Base-by-base conservation (phyloP, 768 basidiomycete species). In the Chlorophyllum brunneum region DNA sequence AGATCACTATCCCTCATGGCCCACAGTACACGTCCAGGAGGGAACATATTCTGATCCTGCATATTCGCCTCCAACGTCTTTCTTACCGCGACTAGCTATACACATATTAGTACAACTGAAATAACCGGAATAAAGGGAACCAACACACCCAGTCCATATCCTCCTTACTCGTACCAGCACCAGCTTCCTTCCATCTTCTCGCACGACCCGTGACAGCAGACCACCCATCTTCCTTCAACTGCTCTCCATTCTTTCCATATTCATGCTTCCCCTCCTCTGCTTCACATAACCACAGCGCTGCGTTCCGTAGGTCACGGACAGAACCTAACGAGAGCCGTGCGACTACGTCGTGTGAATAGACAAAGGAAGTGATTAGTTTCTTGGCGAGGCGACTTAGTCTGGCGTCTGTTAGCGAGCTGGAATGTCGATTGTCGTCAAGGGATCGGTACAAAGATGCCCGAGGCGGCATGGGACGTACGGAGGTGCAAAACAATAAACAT, bases 31-130 rank as follows among this genome's bases (percentile, higher is more conserved):
- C 82, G 77, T 2, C 88, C 90, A 0, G 90, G 86, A 10, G 89
- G 89, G 56, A 80, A 90, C 64, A 89, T 76, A 57, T 83, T 76
- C 2, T 80, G 69, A 71, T 76, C 79, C 43, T 81, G 78, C 89
- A 92, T 92, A 54, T 88, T 90, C 39, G 88, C 89, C 64, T 92
- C 88, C 0, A 92, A 75, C 2, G 89, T 91, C 73, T 88, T 92
- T 39, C 90, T 81, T 53, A 87, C 78, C 0, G 88, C 79, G 33
- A 92, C 71, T 61, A 92, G 89, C 90, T 92, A 54, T 10, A 44
- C 40, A 39, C 44, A 44, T 34, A 47, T 51, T 38, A 61, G 30
- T 34, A 11, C 29, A 44, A 48, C 30, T 40, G n/a, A 11, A 16
- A 34, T 48, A 38, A 41, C 55, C 30, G 2, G 31, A 47, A 42